Evolutionary conservation across 164 flowering plant genomes (phyloP), one percentile per base, ranked within the genome.

Genomic region (Chimonanthus praecox): DNA sequence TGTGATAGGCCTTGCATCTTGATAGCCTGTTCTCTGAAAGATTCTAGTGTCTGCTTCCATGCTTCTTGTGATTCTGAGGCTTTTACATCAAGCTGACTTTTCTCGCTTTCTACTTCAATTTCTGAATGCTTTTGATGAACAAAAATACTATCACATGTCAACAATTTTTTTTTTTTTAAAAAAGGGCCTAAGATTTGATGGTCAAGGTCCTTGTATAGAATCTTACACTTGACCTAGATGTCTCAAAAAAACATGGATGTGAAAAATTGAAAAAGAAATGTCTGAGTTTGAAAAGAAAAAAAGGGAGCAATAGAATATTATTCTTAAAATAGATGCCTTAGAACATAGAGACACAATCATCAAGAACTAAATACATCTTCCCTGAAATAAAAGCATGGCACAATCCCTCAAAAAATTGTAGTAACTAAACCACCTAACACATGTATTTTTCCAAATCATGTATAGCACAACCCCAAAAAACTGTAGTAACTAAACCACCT

Each of bases 11-110:
- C 83, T 73, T 90, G 88, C 90, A 94, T 79, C 85, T 90, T 95
- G 21, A 87, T 44, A 9, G 94, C 90, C 80, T 95, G 88, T 72
- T 90, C 94, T 78, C 87, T 93, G 71, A 94, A 87, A 60, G 97
- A 76, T 33, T 78, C 89, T 44, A 95, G 73, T 54, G 87, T 77
- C 74, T 87, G 74, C 74, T 86, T 75, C 99, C 97, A 92, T 18
- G 81, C 89, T 86, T 90, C 92, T 73, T 88, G 68, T 43, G 97
- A 83, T 73, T 84, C 92, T 67, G 88, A 79, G 49, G 76, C 82
- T 71, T 67, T 74, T 4, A 18, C 47, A 16, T 87, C 75, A 49
- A 70, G 48, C 72, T 84, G 65, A 2, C 44, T 75, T 74, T 82
- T 80, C 49, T 76, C 87, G 70, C 83, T 85, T 74, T 91, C 91